Evolutionary conservation across 768 basidiomycete species (phyloP).

Genomic region (Leccinum aurantiacum): DNA sequence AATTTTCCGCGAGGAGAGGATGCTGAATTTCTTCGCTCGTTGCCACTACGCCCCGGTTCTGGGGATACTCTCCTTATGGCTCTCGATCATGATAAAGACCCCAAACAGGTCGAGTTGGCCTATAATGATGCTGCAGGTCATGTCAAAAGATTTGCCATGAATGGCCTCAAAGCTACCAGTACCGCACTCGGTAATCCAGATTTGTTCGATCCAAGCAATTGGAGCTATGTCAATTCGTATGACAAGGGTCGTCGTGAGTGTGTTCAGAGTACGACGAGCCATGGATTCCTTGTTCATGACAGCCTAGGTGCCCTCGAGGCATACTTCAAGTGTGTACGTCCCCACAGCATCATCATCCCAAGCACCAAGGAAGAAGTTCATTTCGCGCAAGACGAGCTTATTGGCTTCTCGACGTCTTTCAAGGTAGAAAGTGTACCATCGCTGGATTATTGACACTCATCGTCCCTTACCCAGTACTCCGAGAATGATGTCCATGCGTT

Average conservation of each 20-base stretch:
- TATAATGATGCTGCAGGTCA: slow-evolving; percentile 81
- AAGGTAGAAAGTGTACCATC: slow-evolving; percentile 53
- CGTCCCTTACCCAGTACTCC: slow-evolving; percentile 60
- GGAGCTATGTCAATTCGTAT: slow-evolving; percentile 67
- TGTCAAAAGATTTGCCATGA: slow-evolving; percentile 80
- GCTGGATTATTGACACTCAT: slow-evolving; percentile 1
- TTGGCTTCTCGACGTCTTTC: slow-evolving; percentile 84
- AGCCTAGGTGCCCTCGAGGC: slow-evolving; percentile 76
- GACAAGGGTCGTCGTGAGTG: slow-evolving; percentile 54
- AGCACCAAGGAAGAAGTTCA: slow-evolving; percentile 40
- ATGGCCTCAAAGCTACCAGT: slow-evolving; percentile 73
- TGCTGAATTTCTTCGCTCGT: slow-evolving; percentile 66
- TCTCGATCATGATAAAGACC: slow-evolving; percentile 79
- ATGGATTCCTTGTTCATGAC: slow-evolving; percentile 1
- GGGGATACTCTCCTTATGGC: slow-evolving; percentile 88
- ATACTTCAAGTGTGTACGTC: slow-evolving; percentile 65
- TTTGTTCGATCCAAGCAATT: slow-evolving; percentile 64
- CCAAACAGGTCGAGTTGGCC: slow-evolving; percentile 70
- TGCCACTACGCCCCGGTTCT: slow-evolving; percentile 72
- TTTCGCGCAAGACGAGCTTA: slow-evolving; percentile 69
- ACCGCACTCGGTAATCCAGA: slow-evolving; percentile 64
- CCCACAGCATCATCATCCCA: slow-evolving; percentile 59
- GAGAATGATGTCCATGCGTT: slow-evolving; percentile 64
- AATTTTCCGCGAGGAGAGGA: slow-evolving; percentile 79
- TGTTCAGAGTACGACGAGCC: not conserved